Evolutionary conservation across 2,329 filamentous ascomycete genomes (phyloP).

Genomic region (Fusarium nematophilum): DNA sequence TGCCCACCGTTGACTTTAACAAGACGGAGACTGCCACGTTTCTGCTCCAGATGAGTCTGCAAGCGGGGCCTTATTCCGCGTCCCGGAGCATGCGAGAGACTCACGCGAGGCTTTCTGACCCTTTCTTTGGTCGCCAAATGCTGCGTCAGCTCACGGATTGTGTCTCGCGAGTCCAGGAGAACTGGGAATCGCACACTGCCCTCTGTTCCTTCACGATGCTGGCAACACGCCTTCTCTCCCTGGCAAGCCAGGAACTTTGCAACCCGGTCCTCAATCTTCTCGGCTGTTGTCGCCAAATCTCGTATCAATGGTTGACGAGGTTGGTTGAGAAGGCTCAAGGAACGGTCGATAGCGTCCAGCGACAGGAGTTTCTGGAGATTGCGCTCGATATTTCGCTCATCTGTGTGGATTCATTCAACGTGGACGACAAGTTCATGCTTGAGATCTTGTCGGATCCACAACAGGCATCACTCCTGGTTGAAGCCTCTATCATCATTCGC

Average conservation of each 20-base stretch:
- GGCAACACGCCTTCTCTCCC: conserved; percentile 27
- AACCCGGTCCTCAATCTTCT: conserved; percentile 1
- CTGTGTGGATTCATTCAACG: conserved; percentile 30
- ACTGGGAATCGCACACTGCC: conserved; percentile 38
- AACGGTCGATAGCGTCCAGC: conserved; percentile 6
- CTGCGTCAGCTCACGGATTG: neutral
- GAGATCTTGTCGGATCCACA: conserved; percentile 3
- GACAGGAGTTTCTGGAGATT: conserved; percentile 12
- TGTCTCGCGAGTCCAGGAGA: conserved; percentile 24
- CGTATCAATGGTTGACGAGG: conserved; percentile 18
- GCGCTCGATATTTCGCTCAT: conserved; percentile 17
- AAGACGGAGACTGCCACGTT: conserved; percentile 30
- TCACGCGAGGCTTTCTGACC: conserved; percentile 9
- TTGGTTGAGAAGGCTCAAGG: conserved; percentile 8
- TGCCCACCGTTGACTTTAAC: conserved; percentile 39
- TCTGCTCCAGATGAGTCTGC: conserved; percentile 36
- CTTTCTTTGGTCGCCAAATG: conserved; percentile 15
- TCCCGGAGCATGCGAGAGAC: neutral
- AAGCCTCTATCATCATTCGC: conserved; percentile 17
- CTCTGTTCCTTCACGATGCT: conserved; percentile 34
- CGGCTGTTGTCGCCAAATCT: conserved; percentile 4
- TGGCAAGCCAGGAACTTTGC: neutral
- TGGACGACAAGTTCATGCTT: neutral
- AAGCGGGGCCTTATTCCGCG: conserved; percentile 20
- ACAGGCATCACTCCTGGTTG: conserved; percentile 26